Evolutionary conservation across 345 rosid species (phyloP).

Genomic region (Gossypium australe): DNA sequence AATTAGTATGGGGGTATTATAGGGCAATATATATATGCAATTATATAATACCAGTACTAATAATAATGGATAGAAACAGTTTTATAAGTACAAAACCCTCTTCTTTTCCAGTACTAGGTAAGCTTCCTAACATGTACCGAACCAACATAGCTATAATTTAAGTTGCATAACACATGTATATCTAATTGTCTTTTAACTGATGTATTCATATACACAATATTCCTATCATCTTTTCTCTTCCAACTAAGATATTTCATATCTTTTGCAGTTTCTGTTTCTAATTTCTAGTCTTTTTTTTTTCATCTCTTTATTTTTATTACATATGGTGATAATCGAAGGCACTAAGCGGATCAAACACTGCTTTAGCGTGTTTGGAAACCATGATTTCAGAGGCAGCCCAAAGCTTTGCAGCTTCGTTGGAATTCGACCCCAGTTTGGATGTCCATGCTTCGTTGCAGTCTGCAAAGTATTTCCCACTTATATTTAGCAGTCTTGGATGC

Average conservation of each 20-base stretch:
- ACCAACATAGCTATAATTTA: background rate
- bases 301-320: background rate
- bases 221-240: background rate
- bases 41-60: background rate
- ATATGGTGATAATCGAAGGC: conserved; percentile 14
- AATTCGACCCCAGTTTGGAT: conserved; percentile 66
- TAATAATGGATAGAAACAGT: background rate
- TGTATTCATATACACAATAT: background rate
- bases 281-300: background rate
- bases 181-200: conserved; percentile 5
- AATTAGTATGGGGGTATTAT: background rate
- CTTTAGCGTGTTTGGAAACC: conserved; percentile 58
- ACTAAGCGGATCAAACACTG: conserved; percentile 36
- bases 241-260: background rate
- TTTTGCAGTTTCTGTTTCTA: background rate
- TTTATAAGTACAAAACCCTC: background rate
- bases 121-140: background rate
- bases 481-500: conserved; percentile 47
- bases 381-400: conserved; percentile 82
- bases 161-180: background rate
- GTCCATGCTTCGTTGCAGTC: conserved; percentile 84
- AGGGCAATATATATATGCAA: background rate
- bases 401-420: conserved; percentile 59
- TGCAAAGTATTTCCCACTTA: conserved; percentile 72
- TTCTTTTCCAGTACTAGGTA: background rate